These are phyloP conservation scores for Phyllosticta citribraziliensis DNA, from an alignment of 2,329 filamentous ascomycete species.

Conservation along the genomic window DNA sequence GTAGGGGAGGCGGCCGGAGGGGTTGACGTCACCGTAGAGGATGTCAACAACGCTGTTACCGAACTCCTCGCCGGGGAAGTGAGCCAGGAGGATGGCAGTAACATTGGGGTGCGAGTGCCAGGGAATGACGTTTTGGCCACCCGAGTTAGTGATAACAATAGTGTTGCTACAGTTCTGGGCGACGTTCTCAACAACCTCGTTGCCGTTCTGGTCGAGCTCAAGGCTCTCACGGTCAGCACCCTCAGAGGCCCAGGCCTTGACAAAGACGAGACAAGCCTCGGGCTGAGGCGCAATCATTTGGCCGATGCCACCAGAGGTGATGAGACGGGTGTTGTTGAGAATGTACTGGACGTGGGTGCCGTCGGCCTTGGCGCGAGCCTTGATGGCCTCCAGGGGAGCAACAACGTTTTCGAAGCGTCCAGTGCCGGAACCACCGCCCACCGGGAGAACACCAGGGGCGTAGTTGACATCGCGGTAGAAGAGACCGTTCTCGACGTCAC, in stretches of 20 bases:
- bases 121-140: conserved; percentile 33
- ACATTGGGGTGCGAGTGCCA: conserved; percentile 34
- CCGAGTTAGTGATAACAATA: conserved; percentile 38
- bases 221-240: conserved; percentile 32
- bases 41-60: conserved; percentile 73
- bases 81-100: conserved; percentile 19
- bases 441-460: conserved; percentile 34
- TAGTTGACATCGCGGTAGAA: conserved; percentile 20
- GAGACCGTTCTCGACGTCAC: conserved; percentile 41
- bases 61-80: conserved; percentile 46
- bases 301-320: conserved; percentile 10
- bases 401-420: conserved; percentile 30
- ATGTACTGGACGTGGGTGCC: conserved; percentile 5
- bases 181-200: conserved; percentile 20
- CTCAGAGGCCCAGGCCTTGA: conserved; percentile 45
- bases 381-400: conserved; percentile 34
- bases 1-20: conserved; percentile 74
- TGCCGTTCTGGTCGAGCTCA: conserved; percentile 32
- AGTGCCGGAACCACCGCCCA: conserved; percentile 33
- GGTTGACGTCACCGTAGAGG: conserved; percentile 67
- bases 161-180: conserved; percentile 41
- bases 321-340: conserved; percentile 9
- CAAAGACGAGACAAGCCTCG: conserved; percentile 46
- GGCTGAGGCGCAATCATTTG: conserved; percentile 22
- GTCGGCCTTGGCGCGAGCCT: conserved; percentile 12